These are phyloP conservation scores for Sarocladiaceae sp. DNA, from an alignment of 2,329 filamentous ascomycete genomes.

Conservation along the genomic window DNA sequence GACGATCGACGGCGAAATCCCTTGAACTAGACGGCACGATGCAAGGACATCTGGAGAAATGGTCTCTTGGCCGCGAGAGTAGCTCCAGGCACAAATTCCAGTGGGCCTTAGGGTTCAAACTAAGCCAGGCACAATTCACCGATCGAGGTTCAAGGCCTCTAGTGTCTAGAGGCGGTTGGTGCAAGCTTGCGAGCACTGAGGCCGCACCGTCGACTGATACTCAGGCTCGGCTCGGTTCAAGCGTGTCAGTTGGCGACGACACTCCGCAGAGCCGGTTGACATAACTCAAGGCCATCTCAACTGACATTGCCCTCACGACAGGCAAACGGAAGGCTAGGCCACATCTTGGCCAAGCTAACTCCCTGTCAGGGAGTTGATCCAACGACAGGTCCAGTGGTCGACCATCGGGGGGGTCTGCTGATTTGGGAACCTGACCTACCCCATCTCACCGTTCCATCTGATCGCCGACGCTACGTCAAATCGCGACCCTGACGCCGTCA, in stretches of 20 bases:
- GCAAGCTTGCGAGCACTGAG: too few species aligned
- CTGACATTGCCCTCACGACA: not conserved
- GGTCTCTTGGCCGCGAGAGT: not conserved
- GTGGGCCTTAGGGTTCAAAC: not conserved
- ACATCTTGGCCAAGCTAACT: not conserved
- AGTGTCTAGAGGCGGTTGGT: too few species aligned
- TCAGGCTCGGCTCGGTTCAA: too few species aligned
- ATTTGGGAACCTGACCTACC: slow-evolving; percentile 6
- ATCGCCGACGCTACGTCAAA: slow-evolving; percentile 10
- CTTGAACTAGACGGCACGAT: not conserved
- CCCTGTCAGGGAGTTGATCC: not conserved
- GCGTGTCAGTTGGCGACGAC: too few species aligned
- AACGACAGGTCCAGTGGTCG: not conserved
- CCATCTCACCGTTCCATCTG: slow-evolving; percentile 3
- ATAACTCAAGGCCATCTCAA: too few species aligned
- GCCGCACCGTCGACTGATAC: too few species aligned
- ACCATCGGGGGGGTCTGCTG: slow-evolving; percentile 5
- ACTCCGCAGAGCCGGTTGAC: too few species aligned
- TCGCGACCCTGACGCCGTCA: slow-evolving; percentile 9
- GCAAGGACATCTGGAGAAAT: not conserved
- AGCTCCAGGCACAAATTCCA: not conserved
- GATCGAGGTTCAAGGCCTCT: too few species aligned
- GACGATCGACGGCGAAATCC: not conserved
- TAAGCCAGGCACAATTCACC: not conserved
- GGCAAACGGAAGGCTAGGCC: not conserved